Base-by-base conservation (phyloP, 2,329 filamentous ascomycete species). In the Colletotrichum aenigma region DNA sequence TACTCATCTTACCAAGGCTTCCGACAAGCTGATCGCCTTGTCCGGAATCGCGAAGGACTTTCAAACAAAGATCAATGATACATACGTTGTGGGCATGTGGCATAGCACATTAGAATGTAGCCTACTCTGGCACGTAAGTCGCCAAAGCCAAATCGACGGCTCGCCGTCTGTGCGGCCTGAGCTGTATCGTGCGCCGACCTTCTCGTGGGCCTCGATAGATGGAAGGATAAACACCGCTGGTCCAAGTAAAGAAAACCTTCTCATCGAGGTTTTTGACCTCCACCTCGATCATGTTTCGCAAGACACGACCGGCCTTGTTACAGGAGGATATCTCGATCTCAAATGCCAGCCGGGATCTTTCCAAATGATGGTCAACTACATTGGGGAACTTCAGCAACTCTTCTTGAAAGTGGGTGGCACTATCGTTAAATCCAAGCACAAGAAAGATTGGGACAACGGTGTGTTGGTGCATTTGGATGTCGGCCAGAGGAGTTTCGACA, bases 161-260 rank as follows among this genome's bases (percentile, higher is more conserved):
- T 70, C 70, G 28, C 70, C 66, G 1, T 73, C 70, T 1, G 8
- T 5, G 0, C 66, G 70, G 0, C 66, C 70, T 15, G 34, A 36
- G 0, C 1, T 1, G 0, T 70, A 73, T 1, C 36, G 66, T 2
- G 70, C 70, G 1, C 70, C 70, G 10, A 70, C 70, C 1, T 73
- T 73, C 8, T 73, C 70, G 0, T 73, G 70, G 65, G 55, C 66
- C 4, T 70, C 70, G 0, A 66, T 73, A 10, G 70, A 73, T 3
- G 65, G 55, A 0, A 1, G 1, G 3, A 16, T 70, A 34, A 10
- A 0, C 1, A 2, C 55, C 0, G 1, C 16, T 3, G 2, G 2
- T 9, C 38, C 66, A 4, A 36, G 13, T 1, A 16, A 16, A 7
- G 16, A 28, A 28, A 26, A 52, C 5, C 4, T 73, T 1, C 71